These are phyloP conservation scores for Penicillium canariense DNA, from an alignment of 495 filamentous ascomycete genomes.

Conservation along the genomic window DNA sequence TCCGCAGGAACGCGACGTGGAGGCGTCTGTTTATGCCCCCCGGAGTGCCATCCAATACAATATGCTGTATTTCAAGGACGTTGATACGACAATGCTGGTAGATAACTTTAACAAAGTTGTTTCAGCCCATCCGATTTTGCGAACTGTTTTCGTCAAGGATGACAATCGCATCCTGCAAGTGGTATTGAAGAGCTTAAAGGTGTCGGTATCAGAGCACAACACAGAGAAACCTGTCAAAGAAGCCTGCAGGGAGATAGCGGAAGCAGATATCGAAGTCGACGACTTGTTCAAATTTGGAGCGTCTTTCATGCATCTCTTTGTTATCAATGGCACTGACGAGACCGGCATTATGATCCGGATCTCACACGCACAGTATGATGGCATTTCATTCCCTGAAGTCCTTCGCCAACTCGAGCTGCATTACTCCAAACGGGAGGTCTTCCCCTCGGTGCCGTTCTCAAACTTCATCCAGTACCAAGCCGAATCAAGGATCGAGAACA, in stretches of 20 bases:
- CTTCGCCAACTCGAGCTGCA: conserved; percentile 46
- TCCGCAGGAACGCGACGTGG: conserved; percentile 44
- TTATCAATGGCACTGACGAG: conserved; percentile 37
- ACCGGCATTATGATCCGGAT: conserved; percentile 51
- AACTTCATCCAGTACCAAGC: conserved; percentile 34
- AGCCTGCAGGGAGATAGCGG: conserved; percentile 39
- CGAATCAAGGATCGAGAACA: conserved; percentile 7
- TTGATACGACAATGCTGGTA: conserved; percentile 26
- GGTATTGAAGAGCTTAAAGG: conserved; percentile 43
- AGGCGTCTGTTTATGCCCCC: conserved; percentile 44
- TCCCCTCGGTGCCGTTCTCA: conserved; percentile 30
- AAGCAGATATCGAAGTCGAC: conserved; percentile 4
- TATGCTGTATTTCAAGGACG: conserved; percentile 29
- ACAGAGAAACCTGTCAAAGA: conserved; percentile 31
- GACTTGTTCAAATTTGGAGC: conserved; percentile 50
- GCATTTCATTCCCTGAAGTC: conserved; percentile 56
- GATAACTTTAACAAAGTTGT: conserved; percentile 37
- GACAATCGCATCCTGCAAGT: conserved; percentile 43
- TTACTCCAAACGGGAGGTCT: conserved; percentile 17
- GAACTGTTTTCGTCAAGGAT: conserved; percentile 58
- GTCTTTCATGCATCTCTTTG: conserved; percentile 26
- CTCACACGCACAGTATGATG: conserved; percentile 67
- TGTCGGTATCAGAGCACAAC: conserved; percentile 33
- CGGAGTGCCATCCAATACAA: conserved; percentile 42
- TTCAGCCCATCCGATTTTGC: conserved; percentile 54